Evolutionary conservation across 2,329 filamentous ascomycete genomes (phyloP).

Genomic region (Colletotrichum viniferum): DNA sequence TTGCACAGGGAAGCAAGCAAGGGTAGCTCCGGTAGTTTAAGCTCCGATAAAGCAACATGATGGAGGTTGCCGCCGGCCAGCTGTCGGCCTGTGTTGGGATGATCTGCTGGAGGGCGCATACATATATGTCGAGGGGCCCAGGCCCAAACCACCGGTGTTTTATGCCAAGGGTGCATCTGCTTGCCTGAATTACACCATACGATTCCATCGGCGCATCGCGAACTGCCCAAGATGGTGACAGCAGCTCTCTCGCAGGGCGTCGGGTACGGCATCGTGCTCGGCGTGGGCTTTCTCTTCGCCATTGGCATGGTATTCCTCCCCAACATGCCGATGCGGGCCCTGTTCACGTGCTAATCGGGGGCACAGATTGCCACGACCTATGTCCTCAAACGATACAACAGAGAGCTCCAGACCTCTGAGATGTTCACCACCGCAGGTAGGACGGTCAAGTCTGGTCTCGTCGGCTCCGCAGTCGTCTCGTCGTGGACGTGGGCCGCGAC

Average conservation of each 20-base stretch:
- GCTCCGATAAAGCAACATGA: conserved; percentile 6
- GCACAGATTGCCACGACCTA: conserved; percentile 68
- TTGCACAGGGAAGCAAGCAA: not conserved
- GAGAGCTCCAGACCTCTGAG: conserved; percentile 83
- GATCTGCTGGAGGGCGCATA: not conserved
- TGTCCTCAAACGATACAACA: conserved; percentile 64
- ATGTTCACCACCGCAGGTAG: conserved; percentile 83
- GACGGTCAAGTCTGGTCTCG: conserved; percentile 82
- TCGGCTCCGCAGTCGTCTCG: conserved; percentile 80
- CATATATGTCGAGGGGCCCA: conserved; percentile 10
- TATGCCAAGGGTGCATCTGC: not conserved
- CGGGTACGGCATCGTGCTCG: conserved; percentile 80
- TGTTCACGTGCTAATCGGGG: not conserved
- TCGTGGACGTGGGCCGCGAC: conserved; percentile 87
- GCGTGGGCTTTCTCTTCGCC: conserved; percentile 75
- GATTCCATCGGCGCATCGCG: not conserved
- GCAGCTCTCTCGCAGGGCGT: conserved; percentile 62
- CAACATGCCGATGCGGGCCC: no score
- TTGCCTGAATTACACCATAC: not conserved
- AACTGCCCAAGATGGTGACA: conserved; percentile 14
- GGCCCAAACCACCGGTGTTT: not conserved
- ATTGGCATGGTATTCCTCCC: conserved; percentile 61
- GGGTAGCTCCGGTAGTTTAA: conserved; percentile 3
- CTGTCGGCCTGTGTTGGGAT: not conserved
- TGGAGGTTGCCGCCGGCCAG: conserved; percentile 20